Percentiles rank a stretch among this genome's conserved stretches.
Conservation (phyloP, 805 yeast species). For the Scheffersomyces amazonensis region DNA sequence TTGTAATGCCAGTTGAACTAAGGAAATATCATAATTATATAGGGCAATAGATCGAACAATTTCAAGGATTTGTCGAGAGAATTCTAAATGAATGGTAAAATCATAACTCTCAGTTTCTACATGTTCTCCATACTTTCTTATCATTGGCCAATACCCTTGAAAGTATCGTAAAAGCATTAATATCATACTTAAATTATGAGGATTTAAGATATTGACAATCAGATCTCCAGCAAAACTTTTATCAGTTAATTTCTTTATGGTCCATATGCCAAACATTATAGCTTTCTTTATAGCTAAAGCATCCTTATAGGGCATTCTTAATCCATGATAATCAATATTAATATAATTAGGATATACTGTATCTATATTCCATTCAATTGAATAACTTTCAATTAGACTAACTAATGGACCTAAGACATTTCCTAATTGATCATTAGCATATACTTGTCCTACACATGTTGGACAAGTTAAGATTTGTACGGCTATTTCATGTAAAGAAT, state of each 20-base stretch:
- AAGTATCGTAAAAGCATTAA: conserved; percentile 49
- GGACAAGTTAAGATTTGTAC: conserved; percentile 46
- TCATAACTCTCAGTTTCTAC: conserved; percentile 56
- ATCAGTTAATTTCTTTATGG: conserved; percentile 24
- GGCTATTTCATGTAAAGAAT: conserved; percentile 27
- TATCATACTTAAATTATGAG: conserved; percentile 39
- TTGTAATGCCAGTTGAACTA: conserved; percentile 28
- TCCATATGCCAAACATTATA: conserved; percentile 26
- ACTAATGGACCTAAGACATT: conserved; percentile 48
- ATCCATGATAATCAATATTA: conserved; percentile 15
- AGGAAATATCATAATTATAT: conserved; percentile 11
- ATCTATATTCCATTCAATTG: conserved; percentile 34
- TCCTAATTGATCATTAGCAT: conserved; percentile 36
- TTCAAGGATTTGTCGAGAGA: conserved; percentile 42
- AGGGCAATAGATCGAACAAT: conserved; percentile 36
- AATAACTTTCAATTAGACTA: conserved; percentile 39
- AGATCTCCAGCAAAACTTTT: conserved; percentile 15
- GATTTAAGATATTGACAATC: conserved; percentile 21
- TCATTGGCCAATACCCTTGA: conserved; percentile 56
- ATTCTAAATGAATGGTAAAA: conserved; percentile 48
- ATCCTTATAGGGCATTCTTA: conserved; percentile 12
- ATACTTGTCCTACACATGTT: conserved; percentile 35
- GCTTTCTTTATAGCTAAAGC: conserved; percentile 25
- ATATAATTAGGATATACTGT: conserved; percentile 29
- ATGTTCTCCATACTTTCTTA: conserved; percentile 65